Evolutionary conservation across 2,329 filamentous ascomycete species (phyloP).

Genomic region (Pseudopithomyces chartarum): DNA sequence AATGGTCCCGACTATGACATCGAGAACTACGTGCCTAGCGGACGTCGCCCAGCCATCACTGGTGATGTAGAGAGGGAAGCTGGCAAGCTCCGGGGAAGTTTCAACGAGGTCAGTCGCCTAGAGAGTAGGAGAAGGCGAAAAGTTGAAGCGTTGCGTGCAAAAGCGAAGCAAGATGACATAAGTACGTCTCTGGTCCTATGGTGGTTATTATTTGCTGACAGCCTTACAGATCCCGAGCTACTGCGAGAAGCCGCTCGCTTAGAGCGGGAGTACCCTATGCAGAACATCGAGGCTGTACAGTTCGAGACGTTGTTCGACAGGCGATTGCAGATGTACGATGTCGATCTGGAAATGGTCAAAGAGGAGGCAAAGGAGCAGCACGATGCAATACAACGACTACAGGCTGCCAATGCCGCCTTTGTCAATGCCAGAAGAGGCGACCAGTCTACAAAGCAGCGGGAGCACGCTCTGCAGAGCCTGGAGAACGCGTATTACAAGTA

Average conservation of each 20-base stretch:
- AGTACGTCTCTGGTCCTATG: slow-evolving; percentile 51
- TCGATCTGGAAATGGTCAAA: slow-evolving; percentile 72
- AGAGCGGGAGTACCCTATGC: slow-evolving; percentile 84
- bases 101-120: slow-evolving; percentile 84
- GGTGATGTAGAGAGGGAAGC: slow-evolving; percentile 81
- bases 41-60: slow-evolving; percentile 76
- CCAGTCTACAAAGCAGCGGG: slow-evolving; percentile 72
- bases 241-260: slow-evolving; percentile 81
- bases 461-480: slow-evolving; percentile 82
- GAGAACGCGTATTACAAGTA: slow-evolving; percentile 95
- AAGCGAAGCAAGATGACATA: slow-evolving; percentile 85
- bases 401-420: slow-evolving; percentile 79
- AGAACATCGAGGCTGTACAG: slow-evolving; percentile 82
- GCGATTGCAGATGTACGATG: slow-evolving; percentile 79
- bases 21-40: slow-evolving; percentile 88
- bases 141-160: slow-evolving; percentile 77
- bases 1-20: slow-evolving; percentile 79
- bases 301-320: slow-evolving; percentile 91
- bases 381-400: slow-evolving; percentile 69
- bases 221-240: slow-evolving; percentile 68
- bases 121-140: slow-evolving; percentile 81
- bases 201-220: slow-evolving; percentile 28
- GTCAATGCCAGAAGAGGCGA: slow-evolving; percentile 72
- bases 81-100: slow-evolving; percentile 73
- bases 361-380: slow-evolving; percentile 80